A percentile compares a stretch with the other conserved stretches of the same genome.
Evolutionary conservation across 805 yeast species (phyloP).

Genomic region (Candida nanaspora): DNA sequence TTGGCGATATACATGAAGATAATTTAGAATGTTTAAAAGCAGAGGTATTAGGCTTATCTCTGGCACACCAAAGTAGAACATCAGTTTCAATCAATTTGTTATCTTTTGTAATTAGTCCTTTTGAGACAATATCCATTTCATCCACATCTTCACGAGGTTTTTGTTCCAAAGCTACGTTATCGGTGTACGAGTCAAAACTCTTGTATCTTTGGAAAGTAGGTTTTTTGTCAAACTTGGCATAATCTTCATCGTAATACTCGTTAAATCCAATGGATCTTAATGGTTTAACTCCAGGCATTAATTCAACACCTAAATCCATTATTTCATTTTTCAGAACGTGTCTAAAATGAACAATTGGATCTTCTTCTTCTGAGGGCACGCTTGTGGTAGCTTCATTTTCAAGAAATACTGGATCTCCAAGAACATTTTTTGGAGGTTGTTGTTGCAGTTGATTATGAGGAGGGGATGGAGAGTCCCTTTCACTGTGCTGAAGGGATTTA

Average conservation of each 20-base stretch:
- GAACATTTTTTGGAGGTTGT: too few species aligned
- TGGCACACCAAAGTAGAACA: slow-evolving; percentile 5
- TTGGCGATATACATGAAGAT: slow-evolving; percentile 2
- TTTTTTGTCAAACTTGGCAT: not conserved
- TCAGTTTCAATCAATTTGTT: slow-evolving; percentile 4
- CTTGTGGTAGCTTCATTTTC: not conserved
- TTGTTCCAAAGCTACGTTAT: not conserved
- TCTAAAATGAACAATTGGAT: not conserved
- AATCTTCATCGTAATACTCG: not conserved
- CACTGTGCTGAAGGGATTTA: too few species aligned
- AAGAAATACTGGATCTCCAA: not conserved
- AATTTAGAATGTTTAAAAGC: slow-evolving; percentile 3
- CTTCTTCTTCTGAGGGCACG: not conserved
- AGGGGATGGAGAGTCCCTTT: too few species aligned
- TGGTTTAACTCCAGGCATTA: not conserved
- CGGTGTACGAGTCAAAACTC: not conserved
- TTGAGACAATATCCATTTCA: not conserved
- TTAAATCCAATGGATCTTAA: slow-evolving; percentile 1
- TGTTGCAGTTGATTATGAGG: too few species aligned
- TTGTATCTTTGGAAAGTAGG: not conserved
- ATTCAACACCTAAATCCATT: slow-evolving; percentile 2
- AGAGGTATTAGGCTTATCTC: slow-evolving; percentile 3
- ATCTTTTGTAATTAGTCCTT: slow-evolving; percentile 2
- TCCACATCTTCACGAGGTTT: not conserved
- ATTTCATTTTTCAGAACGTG: not conserved